Conservation (phyloP, 176 grass and related monocot species). For the Musa itinerans region DNA sequence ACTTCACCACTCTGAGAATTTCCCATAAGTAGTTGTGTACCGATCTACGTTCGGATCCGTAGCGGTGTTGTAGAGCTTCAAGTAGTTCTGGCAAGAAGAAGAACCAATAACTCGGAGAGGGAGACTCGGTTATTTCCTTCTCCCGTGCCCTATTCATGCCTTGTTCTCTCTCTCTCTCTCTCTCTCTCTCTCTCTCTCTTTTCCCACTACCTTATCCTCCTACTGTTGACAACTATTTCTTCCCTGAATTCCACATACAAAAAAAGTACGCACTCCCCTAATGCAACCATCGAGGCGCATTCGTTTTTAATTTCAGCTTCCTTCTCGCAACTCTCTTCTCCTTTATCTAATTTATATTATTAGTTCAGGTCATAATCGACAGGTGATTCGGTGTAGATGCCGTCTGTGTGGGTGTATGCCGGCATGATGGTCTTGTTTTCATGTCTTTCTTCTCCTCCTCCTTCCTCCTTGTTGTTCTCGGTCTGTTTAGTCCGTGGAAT, state of each 20-base stretch:
- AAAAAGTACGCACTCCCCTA: neutral
- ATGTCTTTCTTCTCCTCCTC: constrained; percentile 24
- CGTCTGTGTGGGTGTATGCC: constrained; percentile 8
- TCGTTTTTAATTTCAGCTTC: too few species aligned
- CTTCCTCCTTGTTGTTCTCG: too few species aligned
- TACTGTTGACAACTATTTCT: neutral
- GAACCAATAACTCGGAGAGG: too few species aligned
- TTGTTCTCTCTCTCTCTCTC: neutral
- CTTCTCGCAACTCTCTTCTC: too few species aligned
- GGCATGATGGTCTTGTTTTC: too few species aligned
- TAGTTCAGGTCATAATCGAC: neutral
- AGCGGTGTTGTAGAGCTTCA: neutral
- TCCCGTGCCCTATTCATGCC: neutral
- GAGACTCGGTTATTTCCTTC: too few species aligned
- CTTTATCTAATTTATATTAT: too few species aligned
- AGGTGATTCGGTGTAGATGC: neutral
- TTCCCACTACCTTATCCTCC: neutral
- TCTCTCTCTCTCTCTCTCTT: neutral
- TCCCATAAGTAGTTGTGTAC: neutral
- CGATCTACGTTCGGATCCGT: neutral
- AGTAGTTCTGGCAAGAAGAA: too few species aligned
- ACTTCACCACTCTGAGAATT: neutral
- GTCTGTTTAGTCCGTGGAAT: too few species aligned
- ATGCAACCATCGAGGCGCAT: neutral
- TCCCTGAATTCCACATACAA: neutral